Percentiles rank a stretch among this genome's conserved stretches.
Evolutionary conservation across 2,329 filamentous ascomycete genomes (phyloP).

Genomic region (Furcasterigmium furcatum): DNA sequence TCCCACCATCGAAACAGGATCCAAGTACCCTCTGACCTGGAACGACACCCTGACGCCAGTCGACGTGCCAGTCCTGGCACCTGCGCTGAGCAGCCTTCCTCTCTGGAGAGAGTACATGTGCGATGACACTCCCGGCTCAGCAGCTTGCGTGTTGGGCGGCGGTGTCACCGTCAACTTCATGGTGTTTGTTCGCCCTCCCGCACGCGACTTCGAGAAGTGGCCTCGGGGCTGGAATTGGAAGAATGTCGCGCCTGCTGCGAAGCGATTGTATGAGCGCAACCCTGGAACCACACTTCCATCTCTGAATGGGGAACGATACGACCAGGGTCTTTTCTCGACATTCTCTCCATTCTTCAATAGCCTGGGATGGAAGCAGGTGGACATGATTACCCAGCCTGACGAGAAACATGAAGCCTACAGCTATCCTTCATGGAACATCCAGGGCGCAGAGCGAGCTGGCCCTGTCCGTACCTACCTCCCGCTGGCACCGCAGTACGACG

Average conservation of each 20-base stretch:
- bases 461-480: constrained; percentile 32
- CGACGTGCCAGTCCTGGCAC: constrained; percentile 16
- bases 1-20: constrained; percentile 11
- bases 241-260: constrained; percentile 11
- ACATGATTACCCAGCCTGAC: constrained; percentile 12
- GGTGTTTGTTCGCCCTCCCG: constrained; percentile 18
- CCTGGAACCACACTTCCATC: constrained; percentile 13
- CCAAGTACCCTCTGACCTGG: constrained; percentile 18
- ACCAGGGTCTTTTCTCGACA: constrained; percentile 11
- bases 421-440: constrained; percentile 8
- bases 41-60: constrained; percentile 17
- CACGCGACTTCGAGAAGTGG: constrained; percentile 6
- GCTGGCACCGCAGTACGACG: constrained; percentile 27
- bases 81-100: constrained; percentile 8
- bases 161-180: constrained; percentile 22
- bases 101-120: constrained; percentile 15
- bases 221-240: constrained; percentile 14
- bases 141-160: constrained; percentile 27
- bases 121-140: constrained; percentile 19
- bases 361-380: constrained; percentile 12
- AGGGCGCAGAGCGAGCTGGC: constrained; percentile 4
- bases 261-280: constrained; percentile 12
- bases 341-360: constrained; percentile 10
- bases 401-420: constrained; percentile 13
- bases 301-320: constrained; percentile 12